These are phyloP conservation scores for Hemisphaericaspora xylanilytica DNA, from an alignment of 1,139 yeast species.

Conservation along the genomic window DNA sequence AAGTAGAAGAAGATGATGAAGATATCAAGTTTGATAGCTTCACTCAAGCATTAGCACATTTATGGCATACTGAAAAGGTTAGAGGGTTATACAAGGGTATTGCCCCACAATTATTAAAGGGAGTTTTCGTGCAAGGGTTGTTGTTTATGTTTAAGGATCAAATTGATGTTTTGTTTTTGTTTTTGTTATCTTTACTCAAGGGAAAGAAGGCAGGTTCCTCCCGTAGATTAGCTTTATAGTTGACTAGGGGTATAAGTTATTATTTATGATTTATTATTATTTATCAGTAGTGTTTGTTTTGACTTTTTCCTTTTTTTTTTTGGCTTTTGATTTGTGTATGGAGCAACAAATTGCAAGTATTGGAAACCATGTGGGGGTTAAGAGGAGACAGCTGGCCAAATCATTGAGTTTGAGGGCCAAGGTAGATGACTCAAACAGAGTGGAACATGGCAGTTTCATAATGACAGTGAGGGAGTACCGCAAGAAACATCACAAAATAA, in stretches of 20 bases:
- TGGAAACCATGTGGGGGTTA: no score
- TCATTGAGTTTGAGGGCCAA: no score
- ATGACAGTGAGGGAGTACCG: no score
- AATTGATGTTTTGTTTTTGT: constrained; percentile 45
- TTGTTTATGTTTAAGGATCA: constrained; percentile 82
- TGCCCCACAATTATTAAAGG: constrained; percentile 78
- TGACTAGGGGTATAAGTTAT: no score
- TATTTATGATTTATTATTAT: not conserved
- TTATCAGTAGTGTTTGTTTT: not conserved
- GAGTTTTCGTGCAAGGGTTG: constrained; percentile 81
- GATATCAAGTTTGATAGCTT: constrained; percentile 40
- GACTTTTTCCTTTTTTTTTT: no score
- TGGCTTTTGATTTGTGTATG: no score
- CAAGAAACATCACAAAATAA: no score
- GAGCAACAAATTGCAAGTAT: no score
- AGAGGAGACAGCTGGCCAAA: no score
- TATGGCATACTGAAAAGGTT: constrained; percentile 43
- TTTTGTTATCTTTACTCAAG: constrained; percentile 36
- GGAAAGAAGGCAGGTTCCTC: constrained; percentile 9
- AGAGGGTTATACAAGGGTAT: constrained; percentile 66
- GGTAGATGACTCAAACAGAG: no score
- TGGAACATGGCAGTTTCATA: no score
- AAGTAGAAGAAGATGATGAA: constrained; percentile 12
- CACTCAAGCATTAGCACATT: constrained; percentile 43
- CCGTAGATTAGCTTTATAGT: constrained; percentile 4